These are phyloP conservation scores for Lenzites betulinus DNA, from an alignment of 768 basidiomycete species.

Conservation along the genomic window DNA sequence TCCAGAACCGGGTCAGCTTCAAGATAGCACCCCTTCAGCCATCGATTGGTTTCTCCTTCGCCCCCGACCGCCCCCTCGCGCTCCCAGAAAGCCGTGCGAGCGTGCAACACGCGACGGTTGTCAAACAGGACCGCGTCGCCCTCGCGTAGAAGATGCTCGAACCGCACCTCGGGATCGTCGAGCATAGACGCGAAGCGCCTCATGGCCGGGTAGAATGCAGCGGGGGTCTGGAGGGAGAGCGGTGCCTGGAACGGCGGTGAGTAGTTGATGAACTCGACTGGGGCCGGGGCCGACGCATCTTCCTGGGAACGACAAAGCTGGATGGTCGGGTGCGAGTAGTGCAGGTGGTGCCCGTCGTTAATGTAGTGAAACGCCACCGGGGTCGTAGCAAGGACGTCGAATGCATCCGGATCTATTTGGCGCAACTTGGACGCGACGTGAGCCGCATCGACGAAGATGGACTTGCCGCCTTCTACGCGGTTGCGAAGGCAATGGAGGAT, in stretches of 20 bases:
- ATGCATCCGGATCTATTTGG: conserved; percentile 48
- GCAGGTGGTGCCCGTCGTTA: conserved; percentile 86
- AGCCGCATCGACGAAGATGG: conserved; percentile 84
- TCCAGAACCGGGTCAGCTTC: conserved; percentile 69
- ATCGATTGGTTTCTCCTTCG: conserved; percentile 58
- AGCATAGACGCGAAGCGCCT: conserved; percentile 58
- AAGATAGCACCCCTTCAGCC: conserved; percentile 89
- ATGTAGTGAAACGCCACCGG: conserved; percentile 90
- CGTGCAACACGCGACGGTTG: conserved; percentile 88
- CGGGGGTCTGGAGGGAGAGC: conserved; percentile 54
- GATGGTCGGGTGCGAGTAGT: conserved; percentile 73
- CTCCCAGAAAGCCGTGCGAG: conserved; percentile 71
- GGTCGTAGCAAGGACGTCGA: conserved; percentile 56
- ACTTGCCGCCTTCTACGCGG: conserved; percentile 78
- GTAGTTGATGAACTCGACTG: conserved; percentile 79
- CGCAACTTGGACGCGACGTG: conserved; percentile 60
- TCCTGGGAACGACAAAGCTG: conserved; percentile 44
- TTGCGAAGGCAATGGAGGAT: conserved; percentile 90
- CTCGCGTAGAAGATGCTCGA: conserved; percentile 68
- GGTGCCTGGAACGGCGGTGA: conserved; percentile 95
- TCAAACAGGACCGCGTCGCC: conserved; percentile 92
- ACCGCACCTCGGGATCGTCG: conserved; percentile 51
- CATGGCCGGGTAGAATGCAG: conserved; percentile 64
- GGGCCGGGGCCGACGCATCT: not conserved
- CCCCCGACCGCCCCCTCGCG: conserved; percentile 44